phyloP scores from a whole-genome alignment of 148 eudicot genomes.

The Oxyria digyna region DNA sequence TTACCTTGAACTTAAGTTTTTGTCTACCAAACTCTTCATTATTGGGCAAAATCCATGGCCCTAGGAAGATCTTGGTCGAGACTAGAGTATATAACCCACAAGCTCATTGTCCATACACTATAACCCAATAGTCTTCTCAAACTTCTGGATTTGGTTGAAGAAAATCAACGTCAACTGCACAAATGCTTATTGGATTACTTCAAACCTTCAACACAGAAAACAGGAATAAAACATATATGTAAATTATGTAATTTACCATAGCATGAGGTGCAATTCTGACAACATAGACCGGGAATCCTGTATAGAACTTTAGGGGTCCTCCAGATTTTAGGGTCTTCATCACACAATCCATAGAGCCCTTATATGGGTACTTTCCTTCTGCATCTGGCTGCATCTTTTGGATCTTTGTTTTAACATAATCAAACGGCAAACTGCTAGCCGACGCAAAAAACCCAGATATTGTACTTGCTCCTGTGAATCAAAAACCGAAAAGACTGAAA shows the following conservation, averaged over 20 bases:
- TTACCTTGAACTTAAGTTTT: neutral
- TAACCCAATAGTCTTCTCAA: slow-evolving; percentile 48
- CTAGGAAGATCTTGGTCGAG: neutral
- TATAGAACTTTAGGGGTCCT: slow-evolving; percentile 83
- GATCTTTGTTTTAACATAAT: slow-evolving; percentile 89
- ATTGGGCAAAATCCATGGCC: neutral
- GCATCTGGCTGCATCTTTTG: slow-evolving; percentile 99
- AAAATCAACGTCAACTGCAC: slow-evolving; percentile 89
- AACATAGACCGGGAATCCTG: slow-evolving; percentile 91
- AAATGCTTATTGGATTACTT: neutral
- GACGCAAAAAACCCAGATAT: slow-evolving; percentile 95
- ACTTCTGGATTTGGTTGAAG: slow-evolving; percentile 79
- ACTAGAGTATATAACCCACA: neutral
- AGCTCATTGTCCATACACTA: slow-evolving; percentile 13
- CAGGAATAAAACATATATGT: neutral
- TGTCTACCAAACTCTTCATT: neutral
- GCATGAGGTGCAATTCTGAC: slow-evolving; percentile 94
- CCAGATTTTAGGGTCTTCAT: slow-evolving; percentile 78
- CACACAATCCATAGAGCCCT: slow-evolving; percentile 74
- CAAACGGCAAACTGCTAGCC: slow-evolving; percentile 92
- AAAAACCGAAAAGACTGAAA: neutral
- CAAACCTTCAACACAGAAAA: neutral
- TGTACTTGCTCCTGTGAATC: slow-evolving; percentile 62
- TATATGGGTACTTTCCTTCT: slow-evolving; percentile 68
- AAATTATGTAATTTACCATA: slow-evolving; percentile 35